Evolutionary conservation across 108 stramenopile species (phyloP).

Genomic region (Craspedostauros australis): DNA sequence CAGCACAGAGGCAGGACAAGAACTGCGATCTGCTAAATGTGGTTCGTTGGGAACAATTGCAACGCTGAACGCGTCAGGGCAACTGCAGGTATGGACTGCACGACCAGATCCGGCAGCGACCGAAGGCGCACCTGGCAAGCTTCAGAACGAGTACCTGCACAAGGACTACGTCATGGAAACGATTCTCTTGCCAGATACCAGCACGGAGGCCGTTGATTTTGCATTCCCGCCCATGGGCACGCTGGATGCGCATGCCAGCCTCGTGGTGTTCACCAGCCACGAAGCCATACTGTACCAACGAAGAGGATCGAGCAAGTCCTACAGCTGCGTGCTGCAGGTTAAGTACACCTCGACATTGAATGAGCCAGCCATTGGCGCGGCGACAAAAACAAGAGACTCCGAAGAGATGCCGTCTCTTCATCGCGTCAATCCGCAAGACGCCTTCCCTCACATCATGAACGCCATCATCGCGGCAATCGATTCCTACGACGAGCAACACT

Average conservation of each 20-base stretch:
- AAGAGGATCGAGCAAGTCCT: conserved; percentile 13
- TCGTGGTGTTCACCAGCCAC: conserved; percentile 43
- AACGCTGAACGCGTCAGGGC: too few species aligned
- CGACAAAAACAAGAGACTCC: background rate
- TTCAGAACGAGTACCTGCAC: conserved; percentile 18
- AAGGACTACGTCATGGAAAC: conserved; percentile 12
- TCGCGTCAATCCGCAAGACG: conserved; percentile 27
- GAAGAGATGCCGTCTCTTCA: conserved; percentile 1
- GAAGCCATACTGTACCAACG: conserved; percentile 52
- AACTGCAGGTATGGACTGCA: conserved; percentile 29
- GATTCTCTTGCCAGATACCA: conserved; percentile 14
- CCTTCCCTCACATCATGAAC: conserved; percentile 51
- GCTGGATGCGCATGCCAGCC: conserved; percentile 56
- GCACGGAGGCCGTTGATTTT: conserved; percentile 45
- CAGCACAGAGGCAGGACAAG: too few species aligned
- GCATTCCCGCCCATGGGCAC: conserved; percentile 55
- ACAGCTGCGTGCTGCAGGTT: background rate
- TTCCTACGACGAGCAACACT: conserved; percentile 37
- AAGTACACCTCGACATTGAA: background rate
- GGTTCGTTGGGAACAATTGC: too few species aligned
- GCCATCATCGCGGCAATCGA: conserved; percentile 19
- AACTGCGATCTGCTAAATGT: too few species aligned
- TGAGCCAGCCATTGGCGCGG: background rate
- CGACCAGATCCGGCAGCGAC: conserved; percentile 23
- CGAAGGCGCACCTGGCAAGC: conserved; percentile 1